Base-by-base conservation (phyloP, 2,329 filamentous ascomycete genomes). In the Keithomyces neogunnii region DNA sequence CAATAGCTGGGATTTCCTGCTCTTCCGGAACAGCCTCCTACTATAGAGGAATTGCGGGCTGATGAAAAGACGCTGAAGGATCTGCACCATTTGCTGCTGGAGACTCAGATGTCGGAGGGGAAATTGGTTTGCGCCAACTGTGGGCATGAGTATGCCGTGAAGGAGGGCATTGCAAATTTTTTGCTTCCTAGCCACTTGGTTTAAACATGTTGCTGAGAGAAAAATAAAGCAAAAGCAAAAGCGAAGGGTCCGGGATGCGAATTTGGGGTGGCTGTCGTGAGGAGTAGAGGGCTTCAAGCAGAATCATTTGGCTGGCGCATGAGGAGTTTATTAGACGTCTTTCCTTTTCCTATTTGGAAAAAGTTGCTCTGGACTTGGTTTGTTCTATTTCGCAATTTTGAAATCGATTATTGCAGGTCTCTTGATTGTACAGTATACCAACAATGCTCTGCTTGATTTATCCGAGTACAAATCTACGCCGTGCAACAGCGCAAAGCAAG, bases 161-260 rank as follows among this genome's bases (percentile, higher is more conserved):
- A 93, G 66, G 92, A 99, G 71, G 93, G 93, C 4, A 96, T 97
- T 67, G 89, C 90, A 53, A 97, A 97, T 69, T 99, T 99, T 63
- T 72, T 99, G 65, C 72, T 99, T 59, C 93, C 93, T 10, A 93
- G 87, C 62, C 93, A 99, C 73, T 72, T 99, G 69, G 93, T 91
- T 26, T 53, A 39, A 36, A 26, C 36, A 33, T 4, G 30, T 36
- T 5, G 26, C n/a, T 7, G 42, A 10, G 32, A 39, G n/a, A 13
- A 7, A 40, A 19, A 7, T 19, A 26, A 3, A 9, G 1, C 19
- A 38, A n/a, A 38, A 5, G 36, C 19, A 38, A 19, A 19, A 40
- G 19, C 19, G 19, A 19, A 19, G 19, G 19, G 19, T 19, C 19
- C 19, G 19, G 19, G 19, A 19, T 19, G 19, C 19, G 19, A 26